Conservation (phyloP, 1,139 yeast species). For the Diutina sp. region DNA sequence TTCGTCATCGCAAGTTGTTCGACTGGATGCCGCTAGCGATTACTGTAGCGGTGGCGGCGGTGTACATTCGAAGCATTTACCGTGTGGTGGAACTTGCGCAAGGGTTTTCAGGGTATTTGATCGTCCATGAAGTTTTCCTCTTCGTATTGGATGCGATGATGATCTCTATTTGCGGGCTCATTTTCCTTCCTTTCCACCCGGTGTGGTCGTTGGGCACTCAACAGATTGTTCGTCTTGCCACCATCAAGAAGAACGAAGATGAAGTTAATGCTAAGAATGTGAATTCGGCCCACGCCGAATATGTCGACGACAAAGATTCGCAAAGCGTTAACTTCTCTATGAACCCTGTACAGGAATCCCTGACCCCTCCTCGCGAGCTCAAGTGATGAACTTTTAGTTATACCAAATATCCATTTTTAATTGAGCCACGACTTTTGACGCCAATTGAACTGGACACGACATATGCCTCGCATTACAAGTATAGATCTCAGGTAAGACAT, state of each 20-base stretch:
- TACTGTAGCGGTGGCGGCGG: conserved; percentile 39
- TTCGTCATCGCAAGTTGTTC: conserved; percentile 31
- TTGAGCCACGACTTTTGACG: no score
- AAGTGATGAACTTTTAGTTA: background rate
- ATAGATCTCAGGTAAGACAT: no score
- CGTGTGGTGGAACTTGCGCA: conserved; percentile 68
- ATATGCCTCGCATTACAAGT: no score
- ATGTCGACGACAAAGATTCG: background rate
- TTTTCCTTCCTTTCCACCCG: conserved; percentile 52
- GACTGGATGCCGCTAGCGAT: conserved; percentile 38
- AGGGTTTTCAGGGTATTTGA: conserved; percentile 67
- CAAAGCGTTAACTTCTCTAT: background rate
- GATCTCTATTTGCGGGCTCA: conserved; percentile 35
- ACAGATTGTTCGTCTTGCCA: conserved; percentile 21
- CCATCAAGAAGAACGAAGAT: conserved; percentile 20
- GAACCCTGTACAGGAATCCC: background rate
- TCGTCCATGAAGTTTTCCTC: conserved; percentile 58
- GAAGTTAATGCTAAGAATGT: conserved; percentile 5
- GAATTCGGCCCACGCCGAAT: background rate
- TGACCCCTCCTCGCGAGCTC: background rate
- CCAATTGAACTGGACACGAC: no score
- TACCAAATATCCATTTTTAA: no score
- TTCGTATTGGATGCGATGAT: conserved; percentile 69
- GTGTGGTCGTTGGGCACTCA: conserved; percentile 39
- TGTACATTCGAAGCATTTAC: conserved; percentile 67